These are phyloP conservation scores for Gliomastix tumulicola DNA, from an alignment of 2,329 filamentous ascomycete species.

Conservation along the genomic window DNA sequence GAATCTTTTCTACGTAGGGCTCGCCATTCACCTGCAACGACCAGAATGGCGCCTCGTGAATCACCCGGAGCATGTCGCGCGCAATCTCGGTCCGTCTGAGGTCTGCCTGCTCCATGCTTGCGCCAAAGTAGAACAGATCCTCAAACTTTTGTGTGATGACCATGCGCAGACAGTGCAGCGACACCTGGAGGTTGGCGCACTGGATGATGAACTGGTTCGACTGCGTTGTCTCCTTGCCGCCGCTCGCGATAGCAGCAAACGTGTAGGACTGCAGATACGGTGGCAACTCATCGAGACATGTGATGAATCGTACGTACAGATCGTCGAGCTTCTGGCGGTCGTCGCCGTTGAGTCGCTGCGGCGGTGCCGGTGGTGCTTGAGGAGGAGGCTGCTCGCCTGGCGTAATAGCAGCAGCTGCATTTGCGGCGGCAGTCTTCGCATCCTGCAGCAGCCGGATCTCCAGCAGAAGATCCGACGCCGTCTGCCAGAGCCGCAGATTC, in stretches of 20 bases:
- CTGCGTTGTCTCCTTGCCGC: constrained; percentile 10
- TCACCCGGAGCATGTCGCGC: constrained; percentile 29
- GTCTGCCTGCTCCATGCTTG: constrained; percentile 21
- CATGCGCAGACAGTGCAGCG: constrained; percentile 31
- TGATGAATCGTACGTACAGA: constrained; percentile 30
- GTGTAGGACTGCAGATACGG: constrained; percentile 23
- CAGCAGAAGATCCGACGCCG: constrained; percentile 28
- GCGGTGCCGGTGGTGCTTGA: constrained; percentile 1
- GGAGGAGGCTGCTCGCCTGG: too few species aligned
- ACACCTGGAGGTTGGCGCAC: constrained; percentile 30
- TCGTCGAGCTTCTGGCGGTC: constrained; percentile 23
- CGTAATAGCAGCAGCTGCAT: too few species aligned
- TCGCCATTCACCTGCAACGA: constrained; percentile 30
- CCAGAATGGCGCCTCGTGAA: constrained; percentile 33
- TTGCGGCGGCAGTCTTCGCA: too few species aligned
- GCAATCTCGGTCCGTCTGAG: constrained; percentile 33
- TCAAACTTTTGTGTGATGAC: constrained; percentile 28
- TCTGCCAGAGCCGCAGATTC: constrained; percentile 30
- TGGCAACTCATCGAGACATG: constrained; percentile 29
- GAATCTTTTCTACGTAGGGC: constrained; percentile 31
- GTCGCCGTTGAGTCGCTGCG: constrained; percentile 6
- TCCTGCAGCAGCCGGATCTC: constrained; percentile 24
- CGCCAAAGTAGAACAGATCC: constrained; percentile 19
- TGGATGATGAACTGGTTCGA: constrained; percentile 27
- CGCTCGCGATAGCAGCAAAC: constrained; percentile 8